A percentile compares a stretch with the other conserved stretches of the same genome.
Evolutionary conservation across 768 basidiomycete genomes (phyloP).

Genomic region (Russula sp.): DNA sequence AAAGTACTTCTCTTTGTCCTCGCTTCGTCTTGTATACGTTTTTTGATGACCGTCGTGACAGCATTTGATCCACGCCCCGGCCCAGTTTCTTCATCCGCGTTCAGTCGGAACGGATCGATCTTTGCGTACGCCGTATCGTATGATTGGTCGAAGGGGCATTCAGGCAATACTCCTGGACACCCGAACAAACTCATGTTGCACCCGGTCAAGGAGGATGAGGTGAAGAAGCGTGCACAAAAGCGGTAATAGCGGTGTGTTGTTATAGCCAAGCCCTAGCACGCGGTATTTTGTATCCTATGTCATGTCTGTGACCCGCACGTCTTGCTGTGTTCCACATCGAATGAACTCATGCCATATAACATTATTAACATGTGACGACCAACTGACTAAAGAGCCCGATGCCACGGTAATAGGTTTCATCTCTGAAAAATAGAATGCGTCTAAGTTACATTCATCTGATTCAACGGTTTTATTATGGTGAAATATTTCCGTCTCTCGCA

Average conservation of each 20-base stretch:
- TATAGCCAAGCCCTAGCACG: neutral
- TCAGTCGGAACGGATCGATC: conserved; percentile 84
- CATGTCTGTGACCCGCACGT: neutral
- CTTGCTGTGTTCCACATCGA: neutral
- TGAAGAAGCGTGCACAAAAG: conserved; percentile 55
- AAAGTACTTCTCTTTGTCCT: conserved; percentile 52
- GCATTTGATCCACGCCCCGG: conserved; percentile 72
- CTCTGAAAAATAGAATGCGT: neutral
- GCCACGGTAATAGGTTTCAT: neutral
- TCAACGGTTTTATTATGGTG: neutral
- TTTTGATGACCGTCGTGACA: conserved; percentile 32
- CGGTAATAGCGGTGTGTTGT: conserved; percentile 32
- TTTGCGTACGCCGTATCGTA: conserved; percentile 93
- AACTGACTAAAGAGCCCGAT: neutral
- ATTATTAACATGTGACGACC: neutral
- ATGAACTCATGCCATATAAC: neutral
- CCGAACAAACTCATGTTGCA: conserved; percentile 84
- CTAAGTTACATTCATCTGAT: neutral
- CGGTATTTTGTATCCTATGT: neutral
- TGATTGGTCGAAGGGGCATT: conserved; percentile 92
- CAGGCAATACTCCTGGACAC: conserved; percentile 68
- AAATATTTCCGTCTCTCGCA: neutral
- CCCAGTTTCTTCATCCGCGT: conserved; percentile 75
- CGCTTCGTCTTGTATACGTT: neutral
- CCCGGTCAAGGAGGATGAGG: conserved; percentile 83